phyloP scores from a whole-genome alignment of 2,329 filamentous ascomycete genomes.

The Coniella vitis region DNA sequence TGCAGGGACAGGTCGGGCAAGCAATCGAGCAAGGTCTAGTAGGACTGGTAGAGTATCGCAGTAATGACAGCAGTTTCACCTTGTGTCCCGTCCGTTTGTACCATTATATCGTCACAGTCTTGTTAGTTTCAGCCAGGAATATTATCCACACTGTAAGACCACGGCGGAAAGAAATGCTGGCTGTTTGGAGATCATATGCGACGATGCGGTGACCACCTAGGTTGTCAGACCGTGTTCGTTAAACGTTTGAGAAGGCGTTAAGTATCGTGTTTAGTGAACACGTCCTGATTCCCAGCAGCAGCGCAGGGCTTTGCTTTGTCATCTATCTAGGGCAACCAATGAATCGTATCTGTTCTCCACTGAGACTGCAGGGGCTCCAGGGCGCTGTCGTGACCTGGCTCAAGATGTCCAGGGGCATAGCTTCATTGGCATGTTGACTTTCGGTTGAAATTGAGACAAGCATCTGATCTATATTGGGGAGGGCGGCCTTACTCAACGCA shows the following conservation, averaged over 20 bases:
- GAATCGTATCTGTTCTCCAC: neutral
- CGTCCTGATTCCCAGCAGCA: no score
- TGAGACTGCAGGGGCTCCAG: conserved; percentile 8
- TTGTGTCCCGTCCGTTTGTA: conserved; percentile 19
- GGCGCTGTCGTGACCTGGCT: conserved; percentile 7
- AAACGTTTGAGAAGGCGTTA: no score
- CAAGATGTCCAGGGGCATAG: conserved; percentile 6
- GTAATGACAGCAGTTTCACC: conserved; percentile 27
- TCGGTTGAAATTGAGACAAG: conserved; percentile 15
- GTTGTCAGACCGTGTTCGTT: no score
- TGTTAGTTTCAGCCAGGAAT: conserved; percentile 26
- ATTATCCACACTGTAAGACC: conserved; percentile 9
- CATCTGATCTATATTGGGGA: neutral
- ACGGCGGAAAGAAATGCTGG: no score
- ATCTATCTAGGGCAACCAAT: no score
- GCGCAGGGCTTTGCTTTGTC: no score
- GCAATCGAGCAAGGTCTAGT: no score
- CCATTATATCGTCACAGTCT: conserved; percentile 18
- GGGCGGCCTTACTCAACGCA: no score
- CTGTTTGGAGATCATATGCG: no score
- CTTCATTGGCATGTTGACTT: conserved; percentile 6
- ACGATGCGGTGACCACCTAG: no score
- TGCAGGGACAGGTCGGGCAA: neutral
- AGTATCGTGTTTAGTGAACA: no score
- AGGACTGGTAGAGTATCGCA: conserved; percentile 7